A percentile compares a stretch with the other conserved stretches of the same genome.
Evolutionary conservation across 2,329 filamentous ascomycete species (phyloP).

Genomic region (Apiospora kogelbergensis): DNA sequence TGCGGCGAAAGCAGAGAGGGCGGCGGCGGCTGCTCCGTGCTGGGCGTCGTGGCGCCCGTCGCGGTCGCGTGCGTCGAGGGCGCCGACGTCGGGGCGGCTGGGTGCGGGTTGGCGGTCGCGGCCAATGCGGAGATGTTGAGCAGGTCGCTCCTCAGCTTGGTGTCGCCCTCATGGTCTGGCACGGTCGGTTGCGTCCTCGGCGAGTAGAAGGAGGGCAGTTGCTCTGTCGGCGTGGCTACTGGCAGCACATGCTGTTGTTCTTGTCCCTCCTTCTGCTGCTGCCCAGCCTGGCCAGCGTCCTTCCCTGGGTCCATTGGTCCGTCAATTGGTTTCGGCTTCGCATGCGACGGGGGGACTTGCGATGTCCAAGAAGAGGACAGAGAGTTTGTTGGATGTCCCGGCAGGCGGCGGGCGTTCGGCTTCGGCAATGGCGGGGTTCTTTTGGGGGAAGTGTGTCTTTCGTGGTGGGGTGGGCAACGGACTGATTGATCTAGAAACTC

Average conservation of each 20-base stretch:
- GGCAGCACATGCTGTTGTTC: background rate
- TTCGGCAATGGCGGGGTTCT: slow-evolving; percentile 4
- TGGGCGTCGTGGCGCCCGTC: slow-evolving; percentile 9
- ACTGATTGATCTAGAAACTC: background rate
- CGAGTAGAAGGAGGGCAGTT: slow-evolving; percentile 49
- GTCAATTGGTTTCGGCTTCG: background rate
- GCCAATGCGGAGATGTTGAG: slow-evolving; percentile 34
- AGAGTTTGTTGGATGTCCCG: background rate
- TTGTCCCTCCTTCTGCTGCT: slow-evolving; percentile 4
- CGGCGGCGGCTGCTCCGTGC: slow-evolving; percentile 36
- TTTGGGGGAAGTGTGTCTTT: background rate
- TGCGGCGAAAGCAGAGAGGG: slow-evolving; percentile 82
- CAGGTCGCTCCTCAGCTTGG: slow-evolving; percentile 30
- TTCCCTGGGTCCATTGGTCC: background rate
- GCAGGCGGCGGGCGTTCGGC: background rate
- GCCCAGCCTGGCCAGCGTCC: slow-evolving; percentile 1
- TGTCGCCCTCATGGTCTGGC: slow-evolving; percentile 21
- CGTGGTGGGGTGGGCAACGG: background rate
- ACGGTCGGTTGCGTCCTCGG: slow-evolving; percentile 32
- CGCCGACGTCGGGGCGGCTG: background rate
- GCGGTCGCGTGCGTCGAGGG: slow-evolving; percentile 9
- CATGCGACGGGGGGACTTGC: background rate
- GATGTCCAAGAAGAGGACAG: background rate
- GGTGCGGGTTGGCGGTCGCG: background rate
- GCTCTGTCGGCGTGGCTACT: slow-evolving; percentile 21